Base-by-base conservation (phyloP, 306 rosid species). In the Cyamopsis tetragonoloba region DNA sequence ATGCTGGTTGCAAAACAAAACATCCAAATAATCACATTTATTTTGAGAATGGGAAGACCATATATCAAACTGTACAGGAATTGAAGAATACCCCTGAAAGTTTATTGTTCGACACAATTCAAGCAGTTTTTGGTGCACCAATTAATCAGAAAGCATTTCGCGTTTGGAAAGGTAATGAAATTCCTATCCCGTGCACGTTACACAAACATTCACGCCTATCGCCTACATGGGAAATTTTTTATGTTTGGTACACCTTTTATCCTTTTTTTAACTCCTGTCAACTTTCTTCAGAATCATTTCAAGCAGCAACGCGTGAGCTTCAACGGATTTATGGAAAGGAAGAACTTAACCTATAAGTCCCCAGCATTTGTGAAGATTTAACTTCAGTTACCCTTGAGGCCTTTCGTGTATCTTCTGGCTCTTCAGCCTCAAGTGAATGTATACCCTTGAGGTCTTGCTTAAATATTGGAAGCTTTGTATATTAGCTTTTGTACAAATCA, bases 281-380 rank as follows among this genome's bases (percentile, higher is more conserved):
- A 65, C 67, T 50, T 28, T 32, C 44, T 51, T 10, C 89, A 91
- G 95, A 88, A 85, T 88, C 96, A 50, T 91, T 83, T 80, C 96
- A 86, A 86, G 97, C 89, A 60, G 97, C 95, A 61, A 86, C 91
- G 2, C 83, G 89, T 0, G 96, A 91, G 84, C 97, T 91, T 74
- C 95, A 85, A 77, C 97, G 96, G 61, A 91, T 91, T 43, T 91
- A 91, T 44, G 97, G 96, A 66, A 88, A 86, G 70, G 95, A 91
- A 58, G 84, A 75, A 70, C 78, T 84, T 68, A 81, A 84, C 76
- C 31, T 80, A 73, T 85, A 34, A 43, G 54, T 46, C 73, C 34
- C 61, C 22, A 56, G 50, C 81, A 61, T 48, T 56, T 32, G 66
- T 62, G 72, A 43, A 69, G 61, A 53, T 30, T 60, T 62, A 59